Conservation (phyloP, 2,329 filamentous ascomycete species). For the Dactylellina sp. region DNA sequence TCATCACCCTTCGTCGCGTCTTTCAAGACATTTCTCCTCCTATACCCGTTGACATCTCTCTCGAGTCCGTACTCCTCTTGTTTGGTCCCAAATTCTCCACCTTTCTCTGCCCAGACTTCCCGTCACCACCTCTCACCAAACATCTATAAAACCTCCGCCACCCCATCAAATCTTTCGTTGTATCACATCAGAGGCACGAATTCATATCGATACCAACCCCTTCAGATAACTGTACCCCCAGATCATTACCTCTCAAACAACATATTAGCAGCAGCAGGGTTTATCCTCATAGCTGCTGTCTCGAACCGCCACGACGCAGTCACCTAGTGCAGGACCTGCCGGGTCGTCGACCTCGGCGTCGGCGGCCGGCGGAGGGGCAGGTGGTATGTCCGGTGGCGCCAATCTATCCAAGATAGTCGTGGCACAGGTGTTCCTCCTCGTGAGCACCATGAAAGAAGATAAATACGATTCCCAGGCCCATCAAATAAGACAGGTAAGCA, state of each 20-base stretch:
- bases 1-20: constrained; percentile 25
- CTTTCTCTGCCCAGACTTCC: constrained; percentile 27
- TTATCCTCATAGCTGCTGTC: constrained; percentile 55
- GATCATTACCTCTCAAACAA: constrained; percentile 19
- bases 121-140: constrained; percentile 31
- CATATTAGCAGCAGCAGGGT: constrained; percentile 54
- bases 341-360: constrained; percentile 57
- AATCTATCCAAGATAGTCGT: constrained; percentile 92
- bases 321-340: constrained; percentile 57
- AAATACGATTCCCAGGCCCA: constrained; percentile 91
- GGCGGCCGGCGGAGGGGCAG: constrained; percentile 56
- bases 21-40: background rate
- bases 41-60: constrained; percentile 9
- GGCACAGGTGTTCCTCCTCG: constrained; percentile 91
- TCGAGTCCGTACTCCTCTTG: constrained; percentile 28
- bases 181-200: constrained; percentile 7
- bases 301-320: constrained; percentile 57
- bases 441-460: constrained; percentile 95
- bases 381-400: constrained; percentile 64
- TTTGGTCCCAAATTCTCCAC: constrained; percentile 31
- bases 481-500: constrained; percentile 86
- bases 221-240: constrained; percentile 15
- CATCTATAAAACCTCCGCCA: constrained; percentile 47
- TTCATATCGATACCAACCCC: constrained; percentile 40
- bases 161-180: constrained; percentile 7